A percentile compares a stretch with the other conserved stretches of the same genome.
Conservation (phyloP, 495 filamentous ascomycete genomes). For the Annulohypoxylon nitens region DNA sequence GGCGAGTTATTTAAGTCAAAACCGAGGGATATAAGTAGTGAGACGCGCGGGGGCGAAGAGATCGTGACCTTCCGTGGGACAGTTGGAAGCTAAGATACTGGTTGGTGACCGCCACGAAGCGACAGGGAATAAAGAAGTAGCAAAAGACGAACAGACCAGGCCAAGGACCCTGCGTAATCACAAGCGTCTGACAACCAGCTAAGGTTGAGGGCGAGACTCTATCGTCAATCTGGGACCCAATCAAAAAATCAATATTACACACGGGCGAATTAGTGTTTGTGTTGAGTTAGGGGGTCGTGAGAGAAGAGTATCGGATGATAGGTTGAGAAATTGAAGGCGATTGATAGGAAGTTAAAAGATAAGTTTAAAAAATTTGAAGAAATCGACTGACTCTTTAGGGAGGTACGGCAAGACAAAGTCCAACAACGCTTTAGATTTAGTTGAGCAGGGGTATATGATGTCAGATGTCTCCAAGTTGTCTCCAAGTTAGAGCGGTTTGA, state of each 20-base stretch:
- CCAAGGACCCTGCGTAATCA: constrained; percentile 42
- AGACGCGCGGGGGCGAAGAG: constrained; percentile 35
- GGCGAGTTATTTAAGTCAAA: constrained; percentile 11
- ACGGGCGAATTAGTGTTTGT: not conserved
- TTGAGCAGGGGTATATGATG: constrained; percentile 15
- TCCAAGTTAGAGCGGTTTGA: not conserved
- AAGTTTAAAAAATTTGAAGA: not conserved
- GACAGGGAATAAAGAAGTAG: constrained; percentile 36
- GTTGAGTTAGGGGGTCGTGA: not conserved
- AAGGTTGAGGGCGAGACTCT: constrained; percentile 15
- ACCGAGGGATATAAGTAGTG: constrained; percentile 42
- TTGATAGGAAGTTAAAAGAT: not conserved
- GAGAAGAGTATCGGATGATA: not conserved
- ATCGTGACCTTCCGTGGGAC: constrained; percentile 31
- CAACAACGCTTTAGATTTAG: not conserved
- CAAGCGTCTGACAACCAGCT: constrained; percentile 25
- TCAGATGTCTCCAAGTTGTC: not conserved
- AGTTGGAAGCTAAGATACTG: constrained; percentile 13
- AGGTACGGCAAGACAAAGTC: not conserved
- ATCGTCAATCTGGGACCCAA: constrained; percentile 18
- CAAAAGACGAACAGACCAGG: constrained; percentile 24
- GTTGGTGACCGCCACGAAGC: constrained; percentile 36
- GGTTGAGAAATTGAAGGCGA: not conserved
- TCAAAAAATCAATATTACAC: constrained; percentile 19
- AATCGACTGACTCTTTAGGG: not conserved